Base-by-base conservation (phyloP, 495 filamentous ascomycete species). In the Penicillium mononematosum region DNA sequence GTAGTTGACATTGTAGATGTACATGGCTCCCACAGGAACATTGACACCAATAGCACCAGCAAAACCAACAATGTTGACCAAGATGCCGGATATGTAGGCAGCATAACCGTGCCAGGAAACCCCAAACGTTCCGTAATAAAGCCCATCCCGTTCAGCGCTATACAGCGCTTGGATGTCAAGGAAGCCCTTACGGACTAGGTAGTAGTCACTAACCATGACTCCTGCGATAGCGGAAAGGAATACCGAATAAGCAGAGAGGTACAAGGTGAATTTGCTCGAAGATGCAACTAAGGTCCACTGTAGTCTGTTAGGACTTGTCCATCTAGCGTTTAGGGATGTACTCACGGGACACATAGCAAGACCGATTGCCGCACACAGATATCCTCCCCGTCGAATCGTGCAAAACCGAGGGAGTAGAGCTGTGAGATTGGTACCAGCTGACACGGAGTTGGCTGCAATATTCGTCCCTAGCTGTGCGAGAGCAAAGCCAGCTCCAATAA, bases 391-490 rank as follows among this genome's bases (percentile, higher is more conserved):
- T 59, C 91, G 84, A 68, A 96, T 96, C 68, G 88, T 92, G 55
- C 95, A 70, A 65, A 80, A 96, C 34, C 90, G 85, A 1, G 92
- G 92, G 1, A 93, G 73, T 14, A 96, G 75, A 1, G 92, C 92
- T 2, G 91, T 94, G 81, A 95, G 83, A 66, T 96, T 91, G 0
- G 90, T 92, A 14, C 91, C 91, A n/a, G 90, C 88, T 14, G 89
- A 92, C 45, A 94, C 87, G 2, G 86, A 90, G 73, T 96, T 96
- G 50, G 91, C 91, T 6, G 91, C 89, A 60, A 96, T 95, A 62
- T 96, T 96, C 38, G 91, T 95, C 27, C 92, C 92, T 12, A 95
- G 75, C 68, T 96, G 91, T 19, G 91, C 90, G n/a, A 96, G 79
- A 12, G 88, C 80, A 70, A 96, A 96, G 9, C 89, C 90, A 20